These are phyloP conservation scores for Dictyostelium firmibasis DNA, from an alignment of 78 protist genomes.

Conservation along the genomic window DNA sequence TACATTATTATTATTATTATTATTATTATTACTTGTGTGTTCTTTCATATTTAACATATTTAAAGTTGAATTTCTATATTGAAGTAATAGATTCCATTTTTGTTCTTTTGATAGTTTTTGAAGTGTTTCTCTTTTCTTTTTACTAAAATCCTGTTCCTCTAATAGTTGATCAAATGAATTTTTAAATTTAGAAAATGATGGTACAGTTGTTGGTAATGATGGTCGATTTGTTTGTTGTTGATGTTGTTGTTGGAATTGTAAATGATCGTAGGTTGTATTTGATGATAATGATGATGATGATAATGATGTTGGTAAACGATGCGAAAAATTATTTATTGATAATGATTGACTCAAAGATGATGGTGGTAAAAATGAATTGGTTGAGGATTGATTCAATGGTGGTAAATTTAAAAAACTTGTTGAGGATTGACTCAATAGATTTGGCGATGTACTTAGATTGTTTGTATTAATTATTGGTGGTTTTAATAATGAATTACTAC, in stretches of 20 bases:
- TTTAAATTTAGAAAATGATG: constrained; percentile 39
- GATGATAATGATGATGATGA: background rate
- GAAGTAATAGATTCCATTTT: constrained; percentile 33
- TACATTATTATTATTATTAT: background rate
- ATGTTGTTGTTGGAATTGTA: background rate
- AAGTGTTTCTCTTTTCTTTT: constrained; percentile 28
- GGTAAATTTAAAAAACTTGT: background rate
- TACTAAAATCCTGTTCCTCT: constrained; percentile 32
- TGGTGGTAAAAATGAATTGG: constrained; percentile 5
- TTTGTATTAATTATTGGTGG: background rate
- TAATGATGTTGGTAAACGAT: background rate
- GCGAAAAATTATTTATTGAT: background rate
- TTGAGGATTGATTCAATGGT: constrained; percentile 1
- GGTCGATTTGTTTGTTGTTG: background rate
- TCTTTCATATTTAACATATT: constrained; percentile 1
- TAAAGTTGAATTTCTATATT: constrained; percentile 24
- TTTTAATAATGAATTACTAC: background rate
- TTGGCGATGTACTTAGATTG: background rate
- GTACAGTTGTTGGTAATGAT: background rate
- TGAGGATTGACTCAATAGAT: background rate
- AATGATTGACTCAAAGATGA: background rate
- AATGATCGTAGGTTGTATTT: background rate
- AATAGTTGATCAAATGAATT: constrained; percentile 9
- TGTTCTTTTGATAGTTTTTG: constrained; percentile 22
- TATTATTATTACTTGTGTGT: background rate